Base-by-base conservation (phyloP, 192 early-diverging fungal genomes). In the Thamnidium elegans region DNA sequence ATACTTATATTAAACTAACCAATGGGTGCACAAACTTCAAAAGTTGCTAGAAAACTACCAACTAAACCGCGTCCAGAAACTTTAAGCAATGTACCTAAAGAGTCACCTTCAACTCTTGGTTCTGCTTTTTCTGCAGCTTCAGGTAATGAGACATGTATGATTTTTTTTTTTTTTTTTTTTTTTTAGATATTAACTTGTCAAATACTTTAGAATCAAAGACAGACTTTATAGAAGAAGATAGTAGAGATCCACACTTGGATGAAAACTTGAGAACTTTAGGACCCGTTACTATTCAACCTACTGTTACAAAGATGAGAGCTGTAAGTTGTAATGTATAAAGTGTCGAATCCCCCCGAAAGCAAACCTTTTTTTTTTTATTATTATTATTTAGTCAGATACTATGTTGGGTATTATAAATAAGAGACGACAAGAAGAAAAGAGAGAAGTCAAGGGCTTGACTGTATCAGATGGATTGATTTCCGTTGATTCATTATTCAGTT, bases 11-110 rank as follows among this genome's bases (percentile, higher is more conserved):
- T 59, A 42, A 19, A 45, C 6, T n/a, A 26, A 26, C 26, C 13
- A 13, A 66, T 66, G 64, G 64, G 64, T 47, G 64, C 64, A 14
- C 64, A 66, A 31, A 50, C 44, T 23, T 66, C 64, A 21, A 66
- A 55, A 36, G 53, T 39, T 36, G 65, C 20, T 11, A 45, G 65
- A 47, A 51, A 50, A 6, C 17, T 66, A 17, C 65, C 65, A 14
- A 66, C 51, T 17, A 55, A 55, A 5, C 23, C 65, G 3, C 31
- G 39, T 20, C 42, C 65, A 39, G 65, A 58, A 15, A 66, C 65
- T 19, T 14, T 66, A 13, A 13, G 19, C 9, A 58, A 45, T 46
- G 45, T 26, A 7, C 65, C 65, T 20, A 52, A 13, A 15, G 65
- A 58, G 42, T 58, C 65, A 4, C 65, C 65, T 34, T 36, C 65